phyloP scores from a whole-genome alignment of 78 protist genomes.

The Goniomonas avonlea region DNA sequence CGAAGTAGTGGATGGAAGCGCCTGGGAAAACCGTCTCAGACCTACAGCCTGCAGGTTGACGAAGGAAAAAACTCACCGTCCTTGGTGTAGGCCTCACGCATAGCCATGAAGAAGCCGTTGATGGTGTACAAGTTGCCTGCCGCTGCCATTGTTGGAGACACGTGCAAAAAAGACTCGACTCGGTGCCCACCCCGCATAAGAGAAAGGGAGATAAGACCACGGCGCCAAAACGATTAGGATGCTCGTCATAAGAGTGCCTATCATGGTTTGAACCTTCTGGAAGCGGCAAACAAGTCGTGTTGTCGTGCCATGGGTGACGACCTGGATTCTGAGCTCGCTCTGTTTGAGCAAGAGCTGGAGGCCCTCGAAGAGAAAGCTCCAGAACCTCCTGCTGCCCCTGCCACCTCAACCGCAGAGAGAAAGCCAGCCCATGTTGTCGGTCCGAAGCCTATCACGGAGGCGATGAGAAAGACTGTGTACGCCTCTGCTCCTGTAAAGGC shows the following conservation, averaged over 20 bases:
- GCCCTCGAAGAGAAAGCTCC: background rate
- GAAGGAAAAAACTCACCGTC: background rate
- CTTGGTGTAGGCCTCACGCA: constrained; percentile 29
- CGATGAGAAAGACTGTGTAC: background rate
- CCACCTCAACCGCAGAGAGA: background rate
- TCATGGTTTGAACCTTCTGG: too few species aligned
- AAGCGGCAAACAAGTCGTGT: too few species aligned
- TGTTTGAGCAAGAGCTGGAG: background rate
- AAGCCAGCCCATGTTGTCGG: background rate
- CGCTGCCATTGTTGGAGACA: too few species aligned
- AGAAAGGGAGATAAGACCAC: too few species aligned
- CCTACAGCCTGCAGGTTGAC: background rate
- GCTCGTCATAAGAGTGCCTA: too few species aligned
- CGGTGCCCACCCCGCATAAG: too few species aligned
- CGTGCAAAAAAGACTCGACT: too few species aligned
- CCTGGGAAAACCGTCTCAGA: background rate
- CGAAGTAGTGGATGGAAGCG: constrained; percentile 8
- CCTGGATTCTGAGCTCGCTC: background rate
- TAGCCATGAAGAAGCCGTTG: constrained; percentile 47
- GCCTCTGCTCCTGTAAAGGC: background rate
- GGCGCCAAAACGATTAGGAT: too few species aligned
- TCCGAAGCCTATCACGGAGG: background rate
- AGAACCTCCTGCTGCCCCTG: background rate
- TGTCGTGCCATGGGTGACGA: background rate
- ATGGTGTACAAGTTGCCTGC: constrained; percentile 10